Evolutionary conservation across 2,329 filamentous ascomycete species (phyloP).

Genomic region (Diaporthe longicolla): DNA sequence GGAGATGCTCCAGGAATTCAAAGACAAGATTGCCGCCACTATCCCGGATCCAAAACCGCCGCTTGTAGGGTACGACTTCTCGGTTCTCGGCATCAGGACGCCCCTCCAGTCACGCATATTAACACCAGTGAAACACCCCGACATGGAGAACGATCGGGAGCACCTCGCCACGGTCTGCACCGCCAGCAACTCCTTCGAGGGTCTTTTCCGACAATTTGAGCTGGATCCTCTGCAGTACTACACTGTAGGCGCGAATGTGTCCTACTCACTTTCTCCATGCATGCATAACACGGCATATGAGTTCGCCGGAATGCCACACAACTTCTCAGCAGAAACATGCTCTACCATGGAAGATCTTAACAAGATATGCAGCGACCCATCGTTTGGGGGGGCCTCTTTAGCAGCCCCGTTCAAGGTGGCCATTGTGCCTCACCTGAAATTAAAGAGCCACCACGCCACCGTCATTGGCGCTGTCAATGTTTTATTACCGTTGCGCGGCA

Average conservation of each 20-base stretch:
- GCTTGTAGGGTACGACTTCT: conserved; percentile 63
- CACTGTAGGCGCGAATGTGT: conserved; percentile 76
- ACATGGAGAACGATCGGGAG: conserved; percentile 57
- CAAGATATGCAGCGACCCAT: conserved; percentile 68
- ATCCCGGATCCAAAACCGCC: conserved; percentile 64
- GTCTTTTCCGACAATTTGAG: conserved; percentile 72
- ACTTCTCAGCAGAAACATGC: conserved; percentile 72
- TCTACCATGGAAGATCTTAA: conserved; percentile 73
- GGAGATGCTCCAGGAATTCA: conserved; percentile 63
- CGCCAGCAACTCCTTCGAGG: conserved; percentile 68
- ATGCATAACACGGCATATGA: conserved; percentile 80
- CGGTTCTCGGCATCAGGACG: conserved; percentile 58
- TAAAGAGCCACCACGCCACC: conserved; percentile 76
- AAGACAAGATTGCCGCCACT: conserved; percentile 58
- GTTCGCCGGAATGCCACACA: conserved; percentile 76
- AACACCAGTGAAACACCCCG: conserved; percentile 65
- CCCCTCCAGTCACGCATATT: conserved; percentile 63
- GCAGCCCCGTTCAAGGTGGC: conserved; percentile 80
- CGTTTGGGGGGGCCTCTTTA: conserved; percentile 77
- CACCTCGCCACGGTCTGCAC: conserved; percentile 66
- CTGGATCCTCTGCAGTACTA: conserved; percentile 78
- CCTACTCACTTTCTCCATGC: conserved; percentile 78
- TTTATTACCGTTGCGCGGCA: conserved; percentile 74
- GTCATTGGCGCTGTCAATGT: conserved; percentile 83
- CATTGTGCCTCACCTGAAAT: conserved; percentile 74